These are phyloP conservation scores for Leccinum arenicola DNA, from an alignment of 768 basidiomycete genomes.

Conservation along the genomic window DNA sequence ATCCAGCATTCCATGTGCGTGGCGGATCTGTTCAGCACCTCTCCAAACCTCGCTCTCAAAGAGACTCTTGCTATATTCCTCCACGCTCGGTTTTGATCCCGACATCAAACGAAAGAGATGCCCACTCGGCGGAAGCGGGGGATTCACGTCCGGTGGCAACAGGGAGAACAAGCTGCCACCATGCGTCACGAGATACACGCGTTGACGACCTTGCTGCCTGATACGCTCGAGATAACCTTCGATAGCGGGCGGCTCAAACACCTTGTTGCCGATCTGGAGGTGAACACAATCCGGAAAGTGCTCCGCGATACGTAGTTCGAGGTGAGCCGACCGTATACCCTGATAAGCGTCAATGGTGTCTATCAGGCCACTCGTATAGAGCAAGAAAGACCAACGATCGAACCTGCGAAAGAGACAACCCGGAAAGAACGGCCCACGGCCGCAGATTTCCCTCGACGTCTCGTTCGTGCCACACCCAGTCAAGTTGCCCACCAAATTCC, in stretches of 20 bases:
- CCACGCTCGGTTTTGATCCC: conserved; percentile 26
- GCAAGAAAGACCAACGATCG: conserved; percentile 13
- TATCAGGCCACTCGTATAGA: conserved; percentile 12
- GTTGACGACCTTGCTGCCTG: conserved; percentile 53
- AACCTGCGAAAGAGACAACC: conserved; percentile 72
- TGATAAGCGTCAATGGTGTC: conserved; percentile 14
- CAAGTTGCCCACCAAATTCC: conserved; percentile 68
- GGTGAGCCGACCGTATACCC: conserved; percentile 45
- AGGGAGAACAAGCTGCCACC: conserved; percentile 70
- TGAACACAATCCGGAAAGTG: conserved; percentile 56
- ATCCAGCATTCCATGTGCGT: conserved; percentile 69
- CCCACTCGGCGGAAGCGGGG: conserved; percentile 66
- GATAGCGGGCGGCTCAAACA: conserved; percentile 75
- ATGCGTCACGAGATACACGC: conserved; percentile 69
- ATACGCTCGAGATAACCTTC: conserved; percentile 86
- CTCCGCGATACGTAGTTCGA: conserved; percentile 73
- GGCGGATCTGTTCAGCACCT: conserved; percentile 60
- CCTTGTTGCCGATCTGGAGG: conserved; percentile 36
- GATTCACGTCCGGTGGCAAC: conserved; percentile 49
- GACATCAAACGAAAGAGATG: conserved; percentile 32
- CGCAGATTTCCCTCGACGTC: conserved; percentile 61
- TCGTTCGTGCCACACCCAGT: conserved; percentile 82
- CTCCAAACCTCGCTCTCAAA: conserved; percentile 56
- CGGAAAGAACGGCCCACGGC: conserved; percentile 73
- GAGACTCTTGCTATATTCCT: conserved; percentile 34